Evolutionary conservation across 2,329 filamentous ascomycete species (phyloP).

Genomic region (Plectosphaerella sp.): DNA sequence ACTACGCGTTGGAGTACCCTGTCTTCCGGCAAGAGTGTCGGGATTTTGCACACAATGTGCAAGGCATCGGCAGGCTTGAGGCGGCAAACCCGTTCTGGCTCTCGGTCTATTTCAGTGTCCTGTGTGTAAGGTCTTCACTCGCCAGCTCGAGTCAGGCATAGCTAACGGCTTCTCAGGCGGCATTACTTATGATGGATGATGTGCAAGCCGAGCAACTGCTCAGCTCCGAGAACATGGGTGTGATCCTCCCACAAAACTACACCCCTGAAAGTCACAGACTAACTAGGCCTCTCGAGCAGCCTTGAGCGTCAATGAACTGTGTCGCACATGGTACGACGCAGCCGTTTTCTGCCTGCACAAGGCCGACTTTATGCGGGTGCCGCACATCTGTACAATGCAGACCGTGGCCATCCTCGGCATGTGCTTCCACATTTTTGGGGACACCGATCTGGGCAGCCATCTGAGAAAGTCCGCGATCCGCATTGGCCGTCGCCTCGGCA

Average conservation of each 20-base stretch:
- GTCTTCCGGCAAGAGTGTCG: slow-evolving; percentile 8
- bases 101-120: slow-evolving; percentile 13
- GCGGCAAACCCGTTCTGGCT: slow-evolving; percentile 8
- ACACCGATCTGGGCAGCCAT: slow-evolving; percentile 5
- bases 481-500: slow-evolving; percentile 7
- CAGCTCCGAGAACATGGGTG: background rate
- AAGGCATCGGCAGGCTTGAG: background rate
- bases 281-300: background rate
- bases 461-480: slow-evolving; percentile 13
- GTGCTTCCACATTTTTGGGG: slow-evolving; percentile 12
- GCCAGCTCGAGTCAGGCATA: no score
- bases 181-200: slow-evolving; percentile 6
- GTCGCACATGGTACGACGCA: slow-evolving; percentile 11
- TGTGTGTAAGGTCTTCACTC: slow-evolving; percentile 4
- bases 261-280: no score
- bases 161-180: background rate
- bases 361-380: slow-evolving; percentile 9
- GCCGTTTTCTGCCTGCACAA: slow-evolving; percentile 10
- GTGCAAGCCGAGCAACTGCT: background rate
- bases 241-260: background rate
- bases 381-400: slow-evolving; percentile 8
- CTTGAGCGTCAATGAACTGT: background rate
- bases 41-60: slow-evolving; percentile 1
- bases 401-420: slow-evolving; percentile 14
- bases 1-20: slow-evolving; percentile 14